Evolutionary conservation across 2,329 filamentous ascomycete species (phyloP).

Genomic region (Apiospora hydei): DNA sequence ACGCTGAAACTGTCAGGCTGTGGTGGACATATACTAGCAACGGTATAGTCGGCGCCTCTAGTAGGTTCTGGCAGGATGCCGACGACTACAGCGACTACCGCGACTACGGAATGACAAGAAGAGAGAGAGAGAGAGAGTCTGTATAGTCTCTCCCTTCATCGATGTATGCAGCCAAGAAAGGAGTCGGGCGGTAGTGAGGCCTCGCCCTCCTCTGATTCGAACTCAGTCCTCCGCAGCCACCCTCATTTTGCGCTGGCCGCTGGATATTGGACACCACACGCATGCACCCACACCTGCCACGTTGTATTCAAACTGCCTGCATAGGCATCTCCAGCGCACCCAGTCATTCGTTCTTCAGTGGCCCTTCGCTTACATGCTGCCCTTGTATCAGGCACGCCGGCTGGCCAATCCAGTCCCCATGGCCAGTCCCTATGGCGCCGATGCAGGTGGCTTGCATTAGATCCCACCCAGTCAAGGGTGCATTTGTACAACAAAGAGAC

Average conservation of each 20-base stretch:
- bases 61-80: background rate
- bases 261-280: background rate
- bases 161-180: slow-evolving; percentile 3
- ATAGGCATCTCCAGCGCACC: slow-evolving; percentile 8
- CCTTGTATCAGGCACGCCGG: slow-evolving; percentile 8
- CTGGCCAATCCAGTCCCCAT: slow-evolving; percentile 11
- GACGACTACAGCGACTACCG: too few species aligned
- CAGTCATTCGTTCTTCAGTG: background rate
- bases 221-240: background rate
- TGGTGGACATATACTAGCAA: background rate
- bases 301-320: slow-evolving; percentile 2
- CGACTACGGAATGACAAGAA: background rate
- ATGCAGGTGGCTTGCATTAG: slow-evolving; percentile 16
- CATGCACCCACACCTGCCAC: slow-evolving; percentile 5
- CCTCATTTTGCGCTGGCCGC: slow-evolving; percentile 3
- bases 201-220: background rate
- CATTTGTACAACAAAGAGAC: slow-evolving; percentile 16
- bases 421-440: background rate
- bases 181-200: background rate
- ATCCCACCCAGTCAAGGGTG: slow-evolving; percentile 19
- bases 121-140: background rate
- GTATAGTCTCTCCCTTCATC: background rate
- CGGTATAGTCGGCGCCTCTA: background rate
- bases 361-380: background rate
- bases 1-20: slow-evolving; percentile 5